Conservation (phyloP, 2,329 filamentous ascomycete genomes). For the Xylariaceae sp. region DNA sequence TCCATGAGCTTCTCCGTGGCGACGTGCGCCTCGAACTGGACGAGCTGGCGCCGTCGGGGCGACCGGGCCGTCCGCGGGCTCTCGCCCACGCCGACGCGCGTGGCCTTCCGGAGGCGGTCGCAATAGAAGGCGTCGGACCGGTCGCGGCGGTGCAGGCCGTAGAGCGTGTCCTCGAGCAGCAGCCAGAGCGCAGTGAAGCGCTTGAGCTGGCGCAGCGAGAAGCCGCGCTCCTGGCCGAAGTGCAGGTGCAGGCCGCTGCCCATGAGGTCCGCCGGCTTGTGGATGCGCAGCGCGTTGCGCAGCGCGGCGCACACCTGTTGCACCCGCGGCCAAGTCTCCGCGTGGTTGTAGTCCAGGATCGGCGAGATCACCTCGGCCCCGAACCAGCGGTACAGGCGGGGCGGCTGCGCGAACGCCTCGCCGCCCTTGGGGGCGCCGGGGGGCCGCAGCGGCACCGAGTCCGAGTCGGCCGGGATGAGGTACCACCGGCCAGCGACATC, state of each 20-base stretch:
- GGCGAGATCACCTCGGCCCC: constrained; percentile 11
- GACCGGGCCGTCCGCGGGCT: too few relatives aligned
- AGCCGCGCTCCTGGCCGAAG: constrained; percentile 14
- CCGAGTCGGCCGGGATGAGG: too few relatives aligned
- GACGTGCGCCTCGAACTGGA: background rate
- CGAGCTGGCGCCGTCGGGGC: too few relatives aligned
- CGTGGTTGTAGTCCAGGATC: constrained; percentile 11
- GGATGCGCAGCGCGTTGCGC: constrained; percentile 12
- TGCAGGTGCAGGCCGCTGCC: constrained; percentile 13
- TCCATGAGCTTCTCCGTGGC: background rate
- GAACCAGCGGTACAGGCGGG: constrained; percentile 11
- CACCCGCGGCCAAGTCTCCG: constrained; percentile 2
- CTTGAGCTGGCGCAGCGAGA: constrained; percentile 15
- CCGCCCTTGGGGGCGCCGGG: background rate
- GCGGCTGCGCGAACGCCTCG: background rate
- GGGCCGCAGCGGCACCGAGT: too few relatives aligned
- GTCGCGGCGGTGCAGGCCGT: constrained; percentile 10
- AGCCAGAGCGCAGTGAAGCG: constrained; percentile 15
- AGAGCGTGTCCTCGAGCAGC: constrained; percentile 9
- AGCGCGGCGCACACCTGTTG: constrained; percentile 8
- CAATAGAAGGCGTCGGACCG: constrained; percentile 1
- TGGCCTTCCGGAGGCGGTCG: background rate
- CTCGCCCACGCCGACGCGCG: too few relatives aligned
- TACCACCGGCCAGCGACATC: too few relatives aligned
- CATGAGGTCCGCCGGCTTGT: constrained; percentile 9